Conservation (phyloP, 768 basidiomycete species). For the Russula vinacea region DNA sequence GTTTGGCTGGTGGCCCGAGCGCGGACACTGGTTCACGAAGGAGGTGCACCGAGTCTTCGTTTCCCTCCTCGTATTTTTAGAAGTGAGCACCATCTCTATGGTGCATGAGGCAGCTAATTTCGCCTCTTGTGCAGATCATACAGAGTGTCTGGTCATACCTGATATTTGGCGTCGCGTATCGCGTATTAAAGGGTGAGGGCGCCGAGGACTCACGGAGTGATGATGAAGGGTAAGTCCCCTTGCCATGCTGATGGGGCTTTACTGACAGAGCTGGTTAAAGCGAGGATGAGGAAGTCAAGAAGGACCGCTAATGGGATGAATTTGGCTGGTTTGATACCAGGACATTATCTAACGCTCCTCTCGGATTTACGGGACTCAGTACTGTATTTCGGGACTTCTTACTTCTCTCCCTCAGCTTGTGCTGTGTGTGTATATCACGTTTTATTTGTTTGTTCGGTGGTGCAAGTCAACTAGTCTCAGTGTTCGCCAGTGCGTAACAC, state of each 20-base stretch:
- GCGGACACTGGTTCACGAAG: slow-evolving; percentile 55
- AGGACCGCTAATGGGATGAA: slow-evolving; percentile 34
- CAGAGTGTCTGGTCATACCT: slow-evolving; percentile 83
- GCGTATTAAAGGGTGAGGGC: slow-evolving; percentile 68
- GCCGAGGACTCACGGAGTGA: slow-evolving; percentile 88
- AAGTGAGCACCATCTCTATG: slow-evolving; percentile 45
- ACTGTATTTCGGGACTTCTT: slow-evolving; percentile 13
- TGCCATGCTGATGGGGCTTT: background rate
- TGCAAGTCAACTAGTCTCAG: background rate
- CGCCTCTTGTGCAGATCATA: slow-evolving; percentile 46
- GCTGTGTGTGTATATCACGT: slow-evolving; percentile 8
- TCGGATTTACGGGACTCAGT: slow-evolving; percentile 14
- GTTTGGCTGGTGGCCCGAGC: slow-evolving; percentile 56
- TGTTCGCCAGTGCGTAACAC: background rate
- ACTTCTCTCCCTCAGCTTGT: background rate
- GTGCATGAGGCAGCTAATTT: slow-evolving; percentile 18
- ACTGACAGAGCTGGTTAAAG: slow-evolving; percentile 23
- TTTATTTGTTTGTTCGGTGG: slow-evolving; percentile 3
- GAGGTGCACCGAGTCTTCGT: slow-evolving; percentile 49
- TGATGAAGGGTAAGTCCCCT: slow-evolving; percentile 58
- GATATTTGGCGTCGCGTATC: slow-evolving; percentile 81
- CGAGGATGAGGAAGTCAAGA: slow-evolving; percentile 34
- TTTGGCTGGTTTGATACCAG: slow-evolving; percentile 2
- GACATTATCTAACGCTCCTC: slow-evolving; percentile 10
- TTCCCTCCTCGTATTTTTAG: slow-evolving; percentile 53